Evolutionary conservation across 768 basidiomycete species (phyloP).

Genomic region (Baorangia bicolor): DNA sequence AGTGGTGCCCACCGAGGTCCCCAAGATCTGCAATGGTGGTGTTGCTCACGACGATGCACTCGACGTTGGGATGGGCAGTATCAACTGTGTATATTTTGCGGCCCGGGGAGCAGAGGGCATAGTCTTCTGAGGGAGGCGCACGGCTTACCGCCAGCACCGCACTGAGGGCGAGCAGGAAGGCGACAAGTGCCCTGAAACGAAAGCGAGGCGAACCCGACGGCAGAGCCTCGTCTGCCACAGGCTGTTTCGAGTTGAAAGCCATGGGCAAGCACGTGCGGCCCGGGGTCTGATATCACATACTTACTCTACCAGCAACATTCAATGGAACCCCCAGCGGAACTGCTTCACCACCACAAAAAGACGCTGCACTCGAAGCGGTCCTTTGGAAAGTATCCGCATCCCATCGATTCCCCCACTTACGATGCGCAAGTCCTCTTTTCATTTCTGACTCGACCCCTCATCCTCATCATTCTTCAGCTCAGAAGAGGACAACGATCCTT

Average conservation of each 20-base stretch:
- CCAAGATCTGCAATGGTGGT: constrained; percentile 50
- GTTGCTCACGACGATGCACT: constrained; percentile 60
- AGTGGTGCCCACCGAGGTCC: constrained; percentile 41
- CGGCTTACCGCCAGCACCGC: background rate
- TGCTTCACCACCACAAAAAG: constrained; percentile 34
- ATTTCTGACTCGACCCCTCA: constrained; percentile 1
- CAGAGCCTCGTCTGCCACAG: too few relatives aligned
- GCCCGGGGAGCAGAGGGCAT: constrained; percentile 56
- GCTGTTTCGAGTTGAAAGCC: background rate
- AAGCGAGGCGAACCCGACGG: background rate
- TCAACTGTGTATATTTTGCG: constrained; percentile 72
- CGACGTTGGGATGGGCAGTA: constrained; percentile 44
- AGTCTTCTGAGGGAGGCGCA: constrained; percentile 26
- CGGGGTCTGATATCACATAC: too few relatives aligned
- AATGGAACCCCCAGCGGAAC: constrained; percentile 26
- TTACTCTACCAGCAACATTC: background rate
- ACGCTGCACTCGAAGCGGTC: constrained; percentile 53
- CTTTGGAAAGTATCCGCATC: constrained; percentile 65
- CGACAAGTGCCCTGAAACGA: background rate
- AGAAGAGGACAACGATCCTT: constrained; percentile 85
- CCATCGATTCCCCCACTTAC: constrained; percentile 71
- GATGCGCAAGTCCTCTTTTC: constrained; percentile 52
- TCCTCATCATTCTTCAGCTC: constrained; percentile 46
- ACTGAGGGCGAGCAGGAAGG: constrained; percentile 9
- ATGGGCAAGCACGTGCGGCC: too few relatives aligned